Percentiles rank a stretch among this genome's conserved stretches.
Evolutionary conservation across 805 yeast genomes (phyloP).

Genomic region (Candida stauntonica): DNA sequence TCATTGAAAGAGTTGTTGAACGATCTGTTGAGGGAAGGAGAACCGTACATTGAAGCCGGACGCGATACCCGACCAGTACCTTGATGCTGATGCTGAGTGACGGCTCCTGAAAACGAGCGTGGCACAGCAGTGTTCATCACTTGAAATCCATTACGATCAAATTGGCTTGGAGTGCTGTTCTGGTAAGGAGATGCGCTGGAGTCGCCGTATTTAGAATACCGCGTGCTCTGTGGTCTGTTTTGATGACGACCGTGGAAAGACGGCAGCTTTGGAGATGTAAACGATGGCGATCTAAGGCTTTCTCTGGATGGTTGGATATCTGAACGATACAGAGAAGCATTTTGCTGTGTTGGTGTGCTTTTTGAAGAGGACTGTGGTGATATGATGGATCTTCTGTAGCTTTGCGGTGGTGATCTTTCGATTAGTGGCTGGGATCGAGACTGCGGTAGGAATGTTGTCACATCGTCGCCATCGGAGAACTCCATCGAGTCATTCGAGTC

Average conservation of each 20-base stretch:
- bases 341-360: background rate
- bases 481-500: constrained; percentile 6
- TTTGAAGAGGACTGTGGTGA: background rate
- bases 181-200: background rate
- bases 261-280: constrained; percentile 11
- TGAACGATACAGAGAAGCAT: background rate
- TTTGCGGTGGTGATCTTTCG: background rate
- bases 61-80: background rate
- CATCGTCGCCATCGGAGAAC: constrained; percentile 6
- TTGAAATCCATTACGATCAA: constrained; percentile 2
- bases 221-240: background rate
- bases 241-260: constrained; percentile 3
- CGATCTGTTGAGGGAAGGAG: constrained; percentile 1
- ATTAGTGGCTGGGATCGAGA: background rate
- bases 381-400: background rate
- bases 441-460: background rate
- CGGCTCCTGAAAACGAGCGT: constrained; percentile 13
- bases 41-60: constrained; percentile 8
- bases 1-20: constrained; percentile 1
- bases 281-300: constrained; percentile 9
- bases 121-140: constrained; percentile 15
- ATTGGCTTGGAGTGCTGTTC: background rate
- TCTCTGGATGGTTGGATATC: constrained; percentile 2
- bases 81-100: background rate
- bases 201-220: background rate